Evolutionary conservation across 768 basidiomycete species (phyloP).

Genomic region (Auriscalpium microsporum): DNA sequence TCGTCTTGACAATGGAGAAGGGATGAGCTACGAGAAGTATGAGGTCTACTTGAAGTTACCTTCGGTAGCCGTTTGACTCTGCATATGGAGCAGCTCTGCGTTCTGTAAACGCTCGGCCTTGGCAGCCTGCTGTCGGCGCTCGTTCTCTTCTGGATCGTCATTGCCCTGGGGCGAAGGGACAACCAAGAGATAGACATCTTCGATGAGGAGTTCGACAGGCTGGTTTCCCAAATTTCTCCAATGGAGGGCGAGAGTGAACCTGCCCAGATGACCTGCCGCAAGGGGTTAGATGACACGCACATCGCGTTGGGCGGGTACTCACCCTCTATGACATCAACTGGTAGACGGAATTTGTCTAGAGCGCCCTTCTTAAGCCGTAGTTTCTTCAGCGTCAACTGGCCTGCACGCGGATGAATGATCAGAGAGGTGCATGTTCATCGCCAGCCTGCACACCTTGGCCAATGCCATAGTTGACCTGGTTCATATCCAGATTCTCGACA

Average conservation of each 20-base stretch:
- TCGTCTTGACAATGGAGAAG: constrained; percentile 24
- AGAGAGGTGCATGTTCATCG: not conserved
- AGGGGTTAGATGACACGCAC: not conserved
- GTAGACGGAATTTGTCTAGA: constrained; percentile 90
- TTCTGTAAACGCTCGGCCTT: constrained; percentile 86
- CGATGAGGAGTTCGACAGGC: constrained; percentile 84
- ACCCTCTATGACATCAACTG: constrained; percentile 94
- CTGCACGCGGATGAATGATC: constrained; percentile 27
- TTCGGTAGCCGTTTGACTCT: constrained; percentile 43
- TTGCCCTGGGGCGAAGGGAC: constrained; percentile 67
- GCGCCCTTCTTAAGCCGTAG: constrained; percentile 88
- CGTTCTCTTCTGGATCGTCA: constrained; percentile 78
- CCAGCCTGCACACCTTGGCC: constrained; percentile 52
- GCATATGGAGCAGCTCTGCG: constrained; percentile 76
- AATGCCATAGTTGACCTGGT: constrained; percentile 91
- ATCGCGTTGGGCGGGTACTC: not conserved
- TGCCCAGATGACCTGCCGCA: constrained; percentile 68
- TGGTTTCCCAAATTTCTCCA: constrained; percentile 87
- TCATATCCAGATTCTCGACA: constrained; percentile 92
- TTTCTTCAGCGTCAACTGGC: constrained; percentile 70
- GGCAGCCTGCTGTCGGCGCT: constrained; percentile 66
- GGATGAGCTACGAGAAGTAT: not conserved
- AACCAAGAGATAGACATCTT: constrained; percentile 93
- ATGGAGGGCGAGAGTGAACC: constrained; percentile 76
- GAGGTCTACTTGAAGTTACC: constrained; percentile 26